A percentile compares a stretch with the other conserved stretches of the same genome.
Conservation (phyloP, 2,329 filamentous ascomycete genomes). For the Microdochium trichocladiopsis region DNA sequence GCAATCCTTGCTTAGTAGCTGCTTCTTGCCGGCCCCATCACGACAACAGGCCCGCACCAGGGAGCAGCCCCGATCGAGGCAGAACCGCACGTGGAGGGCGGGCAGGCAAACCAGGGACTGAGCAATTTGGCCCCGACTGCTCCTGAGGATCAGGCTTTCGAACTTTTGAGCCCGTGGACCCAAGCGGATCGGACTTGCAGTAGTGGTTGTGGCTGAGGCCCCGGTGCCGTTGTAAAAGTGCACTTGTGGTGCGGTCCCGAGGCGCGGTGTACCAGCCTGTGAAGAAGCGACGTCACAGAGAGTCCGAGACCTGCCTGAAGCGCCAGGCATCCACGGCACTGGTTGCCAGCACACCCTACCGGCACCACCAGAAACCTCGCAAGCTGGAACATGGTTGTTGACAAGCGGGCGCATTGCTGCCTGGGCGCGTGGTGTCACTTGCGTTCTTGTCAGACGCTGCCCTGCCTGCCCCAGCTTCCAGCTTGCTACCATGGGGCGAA, state of each 20-base stretch:
- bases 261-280: not conserved
- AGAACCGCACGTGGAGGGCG: too few species aligned
- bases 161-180: not conserved
- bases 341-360: not conserved
- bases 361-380: not conserved
- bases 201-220: not conserved
- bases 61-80: too few species aligned
- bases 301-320: not conserved
- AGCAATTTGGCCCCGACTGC: not conserved
- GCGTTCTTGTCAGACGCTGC: too few species aligned
- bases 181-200: not conserved
- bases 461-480: too few species aligned
- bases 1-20: not conserved
- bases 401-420: not conserved
- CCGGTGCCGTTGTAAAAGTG: not conserved
- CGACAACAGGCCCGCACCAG: too few species aligned
- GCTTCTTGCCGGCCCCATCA: not conserved
- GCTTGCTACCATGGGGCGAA: too few species aligned
- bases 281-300: not conserved
- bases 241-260: not conserved
- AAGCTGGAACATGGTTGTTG: not conserved
- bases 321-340: not conserved
- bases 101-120: too few species aligned
- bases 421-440: not conserved
- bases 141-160: not conserved